Evolutionary conservation across 192 early-diverging fungal genomes (phyloP), one percentile per base, ranked within the genome.

Genomic region (Linnemannia elongata): DNA sequence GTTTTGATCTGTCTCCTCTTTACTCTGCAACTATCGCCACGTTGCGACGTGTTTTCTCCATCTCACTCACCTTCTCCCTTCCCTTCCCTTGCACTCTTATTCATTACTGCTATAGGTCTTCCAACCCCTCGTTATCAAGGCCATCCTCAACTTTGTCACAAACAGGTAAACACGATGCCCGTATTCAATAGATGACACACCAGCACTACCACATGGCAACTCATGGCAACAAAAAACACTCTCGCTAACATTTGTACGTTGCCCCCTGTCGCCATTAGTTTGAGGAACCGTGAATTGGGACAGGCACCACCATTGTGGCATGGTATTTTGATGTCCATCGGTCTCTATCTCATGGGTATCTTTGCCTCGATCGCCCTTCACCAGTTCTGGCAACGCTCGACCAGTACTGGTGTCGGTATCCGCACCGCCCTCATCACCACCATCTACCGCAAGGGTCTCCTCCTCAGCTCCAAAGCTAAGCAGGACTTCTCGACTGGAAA

Each of bases 401-500:
- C 86, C 20, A 73, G 81, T 24, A 83, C 82, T 24, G 91, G 91
- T 74, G 77, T 92, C 69, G 72, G 83, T 35, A 30, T 87, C 55
- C 80, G 91, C 24, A 88, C 91, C 18, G 45, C 60, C 4, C 63
- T 92, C 54, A 90, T 92, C 66, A 83, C 91, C 36, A 76, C 81
- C 54, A 90, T 92, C 47, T 92, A 92, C 79, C 89, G 88, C 52
- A 92, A 92, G 69, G 82, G 86, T 44, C 82, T 92, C 38, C 52
- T 88, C n/a, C 78, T 92, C 18, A 90, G 89, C 33, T 80, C 88
- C 52, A 91, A 89, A 72, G 89, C 90, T 13, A 88, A 85, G 33
- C 86, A 90, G 71, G 88, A 90, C 69, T 91, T 91, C 39, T 90
- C 90, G 5, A 88, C 85, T 6, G 95, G 95, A 60, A 94, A 92